These are phyloP conservation scores for Cyclotella kingstonii DNA, from an alignment of 108 stramenopile genomes.

Conservation along the genomic window DNA sequence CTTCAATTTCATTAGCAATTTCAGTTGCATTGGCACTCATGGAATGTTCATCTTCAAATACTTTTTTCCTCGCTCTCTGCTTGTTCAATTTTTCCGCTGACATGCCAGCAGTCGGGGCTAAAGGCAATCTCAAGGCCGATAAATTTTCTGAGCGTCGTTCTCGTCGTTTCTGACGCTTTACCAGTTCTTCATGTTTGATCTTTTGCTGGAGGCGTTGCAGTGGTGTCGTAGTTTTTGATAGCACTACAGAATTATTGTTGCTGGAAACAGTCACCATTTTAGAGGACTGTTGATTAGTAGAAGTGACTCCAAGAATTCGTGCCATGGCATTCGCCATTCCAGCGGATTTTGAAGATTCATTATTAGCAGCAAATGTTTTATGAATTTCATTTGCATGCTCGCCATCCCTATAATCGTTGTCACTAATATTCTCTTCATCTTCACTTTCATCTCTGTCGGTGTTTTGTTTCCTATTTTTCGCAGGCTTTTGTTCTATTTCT, in stretches of 20 bases:
- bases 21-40: constrained; percentile 17
- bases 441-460: constrained; percentile 33
- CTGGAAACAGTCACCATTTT: not conserved
- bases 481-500: constrained; percentile 6
- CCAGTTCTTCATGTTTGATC: constrained; percentile 58
- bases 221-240: constrained; percentile 78
- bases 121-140: constrained; percentile 70
- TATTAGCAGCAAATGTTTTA: constrained; percentile 11
- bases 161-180: constrained; percentile 52
- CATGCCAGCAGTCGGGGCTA: constrained; percentile 65
- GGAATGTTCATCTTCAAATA: constrained; percentile 8
- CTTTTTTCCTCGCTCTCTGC: constrained; percentile 11
- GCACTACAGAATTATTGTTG: constrained; percentile 20
- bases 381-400: constrained; percentile 20
- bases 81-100: constrained; percentile 34
- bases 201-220: constrained; percentile 66
- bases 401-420: constrained; percentile 32
- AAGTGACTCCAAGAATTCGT: constrained; percentile 61
- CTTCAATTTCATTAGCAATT: constrained; percentile 67
- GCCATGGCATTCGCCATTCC: constrained; percentile 85
- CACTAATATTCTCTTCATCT: constrained; percentile 16
- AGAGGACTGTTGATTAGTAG: constrained; percentile 6
- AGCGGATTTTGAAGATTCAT: constrained; percentile 20
- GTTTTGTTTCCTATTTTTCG: constrained; percentile 6
- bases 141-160: constrained; percentile 62